phyloP scores from a whole-genome alignment of 1,284 basidiomycete genomes.

The Tylopilus sp. region DNA sequence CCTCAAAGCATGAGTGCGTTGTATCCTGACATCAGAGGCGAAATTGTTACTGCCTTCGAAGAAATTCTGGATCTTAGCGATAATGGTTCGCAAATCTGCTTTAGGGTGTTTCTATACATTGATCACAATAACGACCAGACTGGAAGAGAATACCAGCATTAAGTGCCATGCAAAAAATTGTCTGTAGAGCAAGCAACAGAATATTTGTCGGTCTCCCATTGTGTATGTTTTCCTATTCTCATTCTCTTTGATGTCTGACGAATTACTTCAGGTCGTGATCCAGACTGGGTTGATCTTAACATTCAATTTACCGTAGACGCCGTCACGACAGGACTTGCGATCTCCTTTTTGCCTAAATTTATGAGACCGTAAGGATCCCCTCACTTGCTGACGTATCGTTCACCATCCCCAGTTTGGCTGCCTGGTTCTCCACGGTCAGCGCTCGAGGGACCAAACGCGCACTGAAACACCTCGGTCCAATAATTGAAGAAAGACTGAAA shows the following conservation, averaged over 20 bases:
- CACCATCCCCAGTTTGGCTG: not conserved
- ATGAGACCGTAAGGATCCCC: constrained; percentile 29
- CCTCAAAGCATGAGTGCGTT: constrained; percentile 42
- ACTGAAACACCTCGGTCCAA: constrained; percentile 44
- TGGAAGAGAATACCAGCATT: constrained; percentile 41
- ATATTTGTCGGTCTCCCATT: constrained; percentile 53
- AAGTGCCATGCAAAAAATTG: constrained; percentile 30
- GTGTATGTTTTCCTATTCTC: constrained; percentile 38
- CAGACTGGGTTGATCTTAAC: constrained; percentile 49
- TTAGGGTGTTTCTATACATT: not conserved
- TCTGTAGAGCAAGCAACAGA: constrained; percentile 48
- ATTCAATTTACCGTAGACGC: constrained; percentile 46
- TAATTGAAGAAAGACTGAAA: constrained; percentile 50
- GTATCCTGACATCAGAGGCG: constrained; percentile 44
- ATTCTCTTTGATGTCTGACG: no score
- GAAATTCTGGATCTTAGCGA: constrained; percentile 28
- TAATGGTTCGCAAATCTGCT: constrained; percentile 19
- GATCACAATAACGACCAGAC: constrained; percentile 31
- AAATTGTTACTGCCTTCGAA: constrained; percentile 43
- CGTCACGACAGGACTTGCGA: constrained; percentile 39
- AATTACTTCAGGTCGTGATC: constrained; percentile 49
- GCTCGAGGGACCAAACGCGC: constrained; percentile 19
- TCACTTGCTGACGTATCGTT: no score
- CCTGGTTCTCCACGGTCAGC: constrained; percentile 33
- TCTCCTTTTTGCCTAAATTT: constrained; percentile 47